Conservation (phyloP, 2,329 filamentous ascomycete genomes). For the Paraconiothyrium brasiliense region DNA sequence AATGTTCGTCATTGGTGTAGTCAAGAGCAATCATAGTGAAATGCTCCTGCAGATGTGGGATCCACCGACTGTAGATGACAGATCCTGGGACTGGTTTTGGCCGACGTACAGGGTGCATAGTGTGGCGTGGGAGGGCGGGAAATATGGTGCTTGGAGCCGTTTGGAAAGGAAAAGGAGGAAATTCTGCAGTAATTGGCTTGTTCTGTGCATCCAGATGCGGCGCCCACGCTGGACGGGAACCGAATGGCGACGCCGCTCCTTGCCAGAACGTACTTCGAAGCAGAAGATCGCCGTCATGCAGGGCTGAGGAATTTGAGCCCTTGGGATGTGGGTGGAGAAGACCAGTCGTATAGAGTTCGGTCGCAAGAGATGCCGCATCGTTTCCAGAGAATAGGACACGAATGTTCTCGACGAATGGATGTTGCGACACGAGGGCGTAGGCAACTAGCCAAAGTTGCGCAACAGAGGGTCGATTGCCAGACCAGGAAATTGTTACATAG, state of each 20-base stretch:
- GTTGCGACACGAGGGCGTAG: constrained; percentile 56
- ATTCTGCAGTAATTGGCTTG: constrained; percentile 52
- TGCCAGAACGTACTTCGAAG: constrained; percentile 61
- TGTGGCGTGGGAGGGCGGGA: constrained; percentile 61
- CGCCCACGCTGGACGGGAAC: constrained; percentile 53
- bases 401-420: constrained; percentile 57
- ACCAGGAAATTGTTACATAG: constrained; percentile 55
- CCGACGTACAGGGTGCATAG: constrained; percentile 75
- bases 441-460: constrained; percentile 59
- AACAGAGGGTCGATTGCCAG: constrained; percentile 50
- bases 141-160: constrained; percentile 60
- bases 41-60: constrained; percentile 77
- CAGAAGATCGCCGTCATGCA: constrained; percentile 56
- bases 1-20: constrained; percentile 69
- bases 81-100: constrained; percentile 76
- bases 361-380: constrained; percentile 47
- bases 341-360: constrained; percentile 55
- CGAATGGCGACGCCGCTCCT: constrained; percentile 54
- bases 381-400: constrained; percentile 53
- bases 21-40: constrained; percentile 82
- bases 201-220: constrained; percentile 44
- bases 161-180: constrained; percentile 54
- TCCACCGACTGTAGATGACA: constrained; percentile 79
- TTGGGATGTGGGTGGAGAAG: constrained; percentile 55
- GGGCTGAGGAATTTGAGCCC: constrained; percentile 43